Evolutionary conservation across 1,284 basidiomycete genomes (phyloP).

Genomic region (Agroathelia rolfsii): DNA sequence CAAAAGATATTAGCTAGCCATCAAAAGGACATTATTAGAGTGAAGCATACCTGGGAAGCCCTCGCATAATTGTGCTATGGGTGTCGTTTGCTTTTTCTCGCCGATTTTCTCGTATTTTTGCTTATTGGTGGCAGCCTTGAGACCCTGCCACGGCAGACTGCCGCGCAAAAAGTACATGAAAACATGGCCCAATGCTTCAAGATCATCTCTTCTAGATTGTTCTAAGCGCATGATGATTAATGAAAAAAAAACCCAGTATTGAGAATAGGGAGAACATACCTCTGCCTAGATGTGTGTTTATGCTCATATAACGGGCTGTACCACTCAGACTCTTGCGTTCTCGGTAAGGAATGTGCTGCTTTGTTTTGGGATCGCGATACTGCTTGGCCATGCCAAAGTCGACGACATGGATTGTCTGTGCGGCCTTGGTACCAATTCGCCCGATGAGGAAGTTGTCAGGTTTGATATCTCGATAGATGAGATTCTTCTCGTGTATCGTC

Average conservation of each 20-base stretch:
- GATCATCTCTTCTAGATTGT: slow-evolving; percentile 89
- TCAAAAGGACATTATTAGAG: slow-evolving; percentile 3
- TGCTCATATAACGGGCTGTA: slow-evolving; percentile 94
- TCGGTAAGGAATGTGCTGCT: slow-evolving; percentile 94
- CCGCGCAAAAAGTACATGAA: slow-evolving; percentile 97
- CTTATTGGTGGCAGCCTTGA: slow-evolving; percentile 96
- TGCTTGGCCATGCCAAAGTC: slow-evolving; percentile 99
- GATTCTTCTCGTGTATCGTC: slow-evolving; percentile 93
- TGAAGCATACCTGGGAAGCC: slow-evolving; percentile 70
- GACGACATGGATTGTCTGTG: slow-evolving; percentile 66
- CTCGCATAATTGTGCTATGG: slow-evolving; percentile 90
- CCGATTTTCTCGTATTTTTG: slow-evolving; percentile 99
- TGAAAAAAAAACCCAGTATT: slow-evolving; percentile 3
- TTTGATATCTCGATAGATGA: slow-evolving; percentile 97
- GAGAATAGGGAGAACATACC: slow-evolving; percentile 35
- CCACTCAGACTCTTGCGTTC: slow-evolving; percentile 88
- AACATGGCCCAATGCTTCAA: slow-evolving; percentile 92
- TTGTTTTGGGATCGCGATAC: slow-evolving; percentile 94
- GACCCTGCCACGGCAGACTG: slow-evolving; percentile 90
- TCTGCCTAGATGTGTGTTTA: slow-evolving; percentile 92
- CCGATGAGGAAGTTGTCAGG: slow-evolving; percentile 96
- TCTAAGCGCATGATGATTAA: slow-evolving; percentile 36
- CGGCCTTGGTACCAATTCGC: slow-evolving; percentile 78
- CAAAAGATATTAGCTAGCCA: slow-evolving; percentile 9
- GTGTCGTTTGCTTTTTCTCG: slow-evolving; percentile 96